phyloP scores from a whole-genome alignment of 164 flowering plant species.

The Amborella trichopoda region DNA sequence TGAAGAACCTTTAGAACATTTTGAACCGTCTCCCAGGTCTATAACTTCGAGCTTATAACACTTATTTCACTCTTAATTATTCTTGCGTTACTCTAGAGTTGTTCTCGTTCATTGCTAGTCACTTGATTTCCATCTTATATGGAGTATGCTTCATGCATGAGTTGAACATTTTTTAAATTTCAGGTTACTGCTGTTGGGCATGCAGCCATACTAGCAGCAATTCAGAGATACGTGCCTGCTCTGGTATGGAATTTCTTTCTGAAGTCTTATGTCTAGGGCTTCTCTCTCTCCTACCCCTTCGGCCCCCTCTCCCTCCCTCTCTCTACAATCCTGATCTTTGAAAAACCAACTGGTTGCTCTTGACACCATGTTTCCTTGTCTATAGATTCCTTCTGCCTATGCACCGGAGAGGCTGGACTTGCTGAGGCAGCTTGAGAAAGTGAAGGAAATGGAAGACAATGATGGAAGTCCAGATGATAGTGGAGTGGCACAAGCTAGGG shows the following conservation, averaged over 20 bases:
- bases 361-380: neutral
- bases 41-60: too few species aligned
- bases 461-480: slow-evolving; percentile 36
- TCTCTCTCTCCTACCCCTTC: too few species aligned
- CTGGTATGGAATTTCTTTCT: slow-evolving; percentile 30
- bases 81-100: too few species aligned
- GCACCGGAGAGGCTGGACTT: slow-evolving; percentile 85
- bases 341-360: neutral
- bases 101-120: too few species aligned
- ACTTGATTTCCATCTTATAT: too few species aligned
- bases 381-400: slow-evolving; percentile 82
- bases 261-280: neutral
- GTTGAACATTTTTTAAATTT: neutral
- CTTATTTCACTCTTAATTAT: too few species aligned
- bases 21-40: too few species aligned
- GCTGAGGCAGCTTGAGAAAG: slow-evolving; percentile 87
- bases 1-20: too few species aligned
- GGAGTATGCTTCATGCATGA: neutral
- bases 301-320: neutral
- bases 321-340: too few species aligned
- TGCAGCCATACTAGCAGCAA: slow-evolving; percentile 93
- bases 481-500: too few species aligned
- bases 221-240: slow-evolving; percentile 75
- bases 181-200: slow-evolving; percentile 99
- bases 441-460: slow-evolving; percentile 61